Evolutionary conservation across 73 alveolate genomes (phyloP), one percentile per base, ranked within the genome.

Genomic region (Paramecium caudatum): DNA sequence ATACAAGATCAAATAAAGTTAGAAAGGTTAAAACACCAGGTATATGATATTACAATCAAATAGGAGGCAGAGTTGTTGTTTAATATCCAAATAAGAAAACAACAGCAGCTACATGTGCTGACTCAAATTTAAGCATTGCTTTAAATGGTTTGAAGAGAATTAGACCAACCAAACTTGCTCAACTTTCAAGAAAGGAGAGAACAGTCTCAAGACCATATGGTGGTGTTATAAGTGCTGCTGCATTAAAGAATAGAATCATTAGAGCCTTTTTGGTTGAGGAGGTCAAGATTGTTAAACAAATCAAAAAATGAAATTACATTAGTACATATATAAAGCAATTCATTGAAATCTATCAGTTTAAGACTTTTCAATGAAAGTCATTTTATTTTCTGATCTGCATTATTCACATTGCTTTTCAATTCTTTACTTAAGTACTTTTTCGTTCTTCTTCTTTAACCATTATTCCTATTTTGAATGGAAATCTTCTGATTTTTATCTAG

Each of bases 221-320:
- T 65, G 97, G 97, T 13, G 82, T 47, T 63, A 37, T 91, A 49
- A 65, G 95, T 68, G 94, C 90, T 85, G 45, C 90, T 63, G 93
- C 92, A 70, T 94, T 94, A 15, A 83, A 83, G 33, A 83, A 83
- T 55, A 83, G 97, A 88, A 91, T 94, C 49, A 91, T 91, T 82
- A 85, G 97, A 86, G 97, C 97, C 49, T 94, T 94, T 94, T 78
- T 94, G 84, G 91, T 92, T 82, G 97, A 94, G 49, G 97, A 94
- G 62, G 97, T 94, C 45, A 94, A 94, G 94, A 92, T 82, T 34
- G 94, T 94, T 93, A 94, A 94, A 90, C 46, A 90, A 69, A 47
- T 65, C 49, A 65, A 65, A 65, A 65, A 65, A 65, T 65, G 83
- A 65, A 12, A 65, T 43, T 55, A 43, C 30, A 27, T 55, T 55